Evolutionary conservation across 371 early-diverging fungal species (phyloP).

Genomic region (Aphelidium insulamus): DNA sequence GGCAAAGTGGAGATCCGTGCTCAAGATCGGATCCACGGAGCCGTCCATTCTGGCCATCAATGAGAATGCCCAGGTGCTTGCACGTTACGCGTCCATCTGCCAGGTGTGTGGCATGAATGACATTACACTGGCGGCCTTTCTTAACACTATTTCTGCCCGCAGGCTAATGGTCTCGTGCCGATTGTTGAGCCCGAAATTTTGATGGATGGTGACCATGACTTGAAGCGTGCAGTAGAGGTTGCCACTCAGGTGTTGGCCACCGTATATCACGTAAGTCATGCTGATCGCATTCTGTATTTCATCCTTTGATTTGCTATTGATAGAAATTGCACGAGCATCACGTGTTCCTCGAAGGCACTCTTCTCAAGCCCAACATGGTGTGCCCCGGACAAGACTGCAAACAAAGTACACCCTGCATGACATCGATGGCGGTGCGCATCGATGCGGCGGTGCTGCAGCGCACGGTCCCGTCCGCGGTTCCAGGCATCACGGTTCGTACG

Average conservation of each 20-base stretch:
- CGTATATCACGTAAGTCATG: slow-evolving; percentile 16
- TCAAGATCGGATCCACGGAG: slow-evolving; percentile 17
- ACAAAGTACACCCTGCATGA: slow-evolving; percentile 18
- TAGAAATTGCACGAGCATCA: slow-evolving; percentile 18
- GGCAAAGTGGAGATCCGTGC: slow-evolving; percentile 44
- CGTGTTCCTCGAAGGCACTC: slow-evolving; percentile 32
- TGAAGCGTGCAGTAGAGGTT: slow-evolving; percentile 19
- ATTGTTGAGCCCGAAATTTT: slow-evolving; percentile 49
- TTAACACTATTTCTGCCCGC: too few relatives aligned
- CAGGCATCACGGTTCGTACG: slow-evolving; percentile 37
- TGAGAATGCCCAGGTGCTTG: slow-evolving; percentile 34
- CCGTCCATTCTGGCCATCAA: slow-evolving; percentile 23
- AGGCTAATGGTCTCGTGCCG: slow-evolving; percentile 28
- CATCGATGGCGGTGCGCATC: slow-evolving; percentile 25
- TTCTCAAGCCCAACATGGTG: slow-evolving; percentile 40
- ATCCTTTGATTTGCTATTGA: too few relatives aligned
- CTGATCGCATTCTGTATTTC: too few relatives aligned
- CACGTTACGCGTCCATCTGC: slow-evolving; percentile 38
- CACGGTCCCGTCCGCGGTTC: slow-evolving; percentile 31
- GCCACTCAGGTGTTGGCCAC: slow-evolving; percentile 23
- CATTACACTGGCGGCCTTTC: too few relatives aligned
- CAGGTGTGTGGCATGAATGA: too few relatives aligned
- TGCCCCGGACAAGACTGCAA: slow-evolving; percentile 21
- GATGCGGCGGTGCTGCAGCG: slow-evolving; percentile 22
- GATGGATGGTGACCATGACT: slow-evolving; percentile 33